Evolutionary conservation across 768 basidiomycete species (phyloP), one percentile per base, ranked within the genome.

Genomic region (Bullera alba): DNA sequence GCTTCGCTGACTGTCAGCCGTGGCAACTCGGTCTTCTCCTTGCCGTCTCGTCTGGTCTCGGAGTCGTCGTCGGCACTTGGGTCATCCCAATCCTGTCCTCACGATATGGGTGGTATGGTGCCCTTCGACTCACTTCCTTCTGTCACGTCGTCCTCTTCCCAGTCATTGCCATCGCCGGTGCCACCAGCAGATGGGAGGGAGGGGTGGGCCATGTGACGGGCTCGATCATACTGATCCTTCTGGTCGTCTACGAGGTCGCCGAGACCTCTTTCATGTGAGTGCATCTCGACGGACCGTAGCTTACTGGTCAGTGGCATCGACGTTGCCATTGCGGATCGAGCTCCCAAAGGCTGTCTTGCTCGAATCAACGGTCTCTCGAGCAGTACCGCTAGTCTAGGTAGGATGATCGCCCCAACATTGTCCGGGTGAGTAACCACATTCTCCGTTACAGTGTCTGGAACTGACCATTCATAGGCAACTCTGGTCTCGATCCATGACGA

Each of bases 1-100:
- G 19, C 8, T 5, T 15, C 19, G 10, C 17, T 16, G 17, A n/a
- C 28, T 22, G 5, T 12, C 29, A 46, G 45, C 32, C 46, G 14
- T 25, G 22, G 35, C 22, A 25, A 16, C 4, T 38, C 34, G 46
- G 46, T 26, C 5, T 48, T 15, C 29, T 51, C 4, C 30, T 51
- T n/a, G 41, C 50, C 5, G 12, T 26, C 28, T 51, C 50, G 8
- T 51, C 50, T 14, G 29, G 22, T 34, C 30, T 48, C 14, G 50
- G 50, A 5, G 28, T 51, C 27, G 5, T 44, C 14, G 42, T 51
- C 19, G 16, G 10, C 5, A 30, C 26, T 35, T 21, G n/a, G 15
- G 27, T 45, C 22, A 46, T 51, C 14, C 50, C 50, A 4, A 23
- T 42, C 26, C 5, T 44, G 10, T 6, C 15, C 28, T 10, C 23